Base-by-base conservation (phyloP, 805 yeast species). In the Candida sphagnicola region DNA sequence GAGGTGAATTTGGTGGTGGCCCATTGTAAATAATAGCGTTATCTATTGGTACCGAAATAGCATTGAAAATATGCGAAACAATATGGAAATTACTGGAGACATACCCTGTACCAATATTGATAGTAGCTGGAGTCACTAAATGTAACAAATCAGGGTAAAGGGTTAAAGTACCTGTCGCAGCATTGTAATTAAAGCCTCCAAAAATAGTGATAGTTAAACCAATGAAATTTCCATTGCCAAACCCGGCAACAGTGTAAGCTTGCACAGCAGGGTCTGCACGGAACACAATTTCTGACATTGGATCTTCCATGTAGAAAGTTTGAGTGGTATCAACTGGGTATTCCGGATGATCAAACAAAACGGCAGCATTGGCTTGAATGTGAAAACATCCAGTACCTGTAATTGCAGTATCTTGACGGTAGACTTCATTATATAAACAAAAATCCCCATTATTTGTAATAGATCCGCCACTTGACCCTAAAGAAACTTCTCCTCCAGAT, bases 171-270 rank as follows among this genome's bases (percentile, higher is more conserved):
- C 39, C 39, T 3, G 29, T 29, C 19, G 4, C 18, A 17, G 34
- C 12, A 25, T 23, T 15, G 13, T 37, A 37, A 21, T 14, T 14
- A 36, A 23, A 44, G 4, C 47, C n/a, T n/a, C n/a, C 37, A 3
- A 17, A 24, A 30, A 50, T 44, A 38, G 47, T 36, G 14, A 41
- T 42, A 46, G 47, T 46, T 34, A 54, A 39, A 17, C 59, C 62
- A 43, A 57, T 53, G 14, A 44, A 38, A 39, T 57, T 57, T n/a
- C 58, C 58, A 35, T 48, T 47, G 39, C 63, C 63, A 43, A 47
- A 58, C n/a, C 61, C 61, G 18, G 50, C 50, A 35, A 57, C 58
- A 2, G 46, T 48, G 43, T 45, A 48, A 21, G 53, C 44, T 40
- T 51, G 55, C 4, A 42, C 24, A 11, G 38, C 33, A 35, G 45